Conservation (phyloP, 495 filamentous ascomycete genomes). For the Aspergillus asperescens region DNA sequence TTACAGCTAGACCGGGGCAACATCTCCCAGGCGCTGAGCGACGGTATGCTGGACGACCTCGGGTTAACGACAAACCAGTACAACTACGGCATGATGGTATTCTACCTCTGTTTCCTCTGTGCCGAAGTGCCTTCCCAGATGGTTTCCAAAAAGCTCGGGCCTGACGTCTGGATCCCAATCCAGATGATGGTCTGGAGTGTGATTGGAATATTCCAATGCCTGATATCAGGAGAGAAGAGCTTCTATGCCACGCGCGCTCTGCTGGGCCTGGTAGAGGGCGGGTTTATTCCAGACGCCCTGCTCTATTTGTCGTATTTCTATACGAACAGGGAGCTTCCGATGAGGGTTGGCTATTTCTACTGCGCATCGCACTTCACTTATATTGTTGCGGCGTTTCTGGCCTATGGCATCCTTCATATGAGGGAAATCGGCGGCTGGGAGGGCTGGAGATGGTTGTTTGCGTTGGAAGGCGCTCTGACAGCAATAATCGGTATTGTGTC, state of each 20-base stretch:
- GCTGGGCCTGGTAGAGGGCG: conserved; percentile 60
- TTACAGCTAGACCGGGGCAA: conserved; percentile 72
- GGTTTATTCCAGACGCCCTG: conserved; percentile 38
- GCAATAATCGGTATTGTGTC: conserved; percentile 48
- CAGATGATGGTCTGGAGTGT: conserved; percentile 64
- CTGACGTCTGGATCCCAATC: conserved; percentile 66
- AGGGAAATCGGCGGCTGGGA: conserved; percentile 25
- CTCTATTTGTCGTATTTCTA: conserved; percentile 51
- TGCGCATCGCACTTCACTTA: conserved; percentile 50
- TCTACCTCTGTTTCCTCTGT: conserved; percentile 28
- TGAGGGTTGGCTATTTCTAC: conserved; percentile 61
- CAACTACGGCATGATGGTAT: conserved; percentile 50
- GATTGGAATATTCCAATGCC: conserved; percentile 53
- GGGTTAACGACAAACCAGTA: conserved; percentile 62
- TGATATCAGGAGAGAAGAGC: conserved; percentile 47
- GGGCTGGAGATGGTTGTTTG: conserved; percentile 36
- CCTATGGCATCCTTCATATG: conserved; percentile 46
- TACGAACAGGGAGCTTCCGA: conserved; percentile 55
- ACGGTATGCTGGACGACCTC: conserved; percentile 54
- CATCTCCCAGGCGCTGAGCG: conserved; percentile 56
- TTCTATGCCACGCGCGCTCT: conserved; percentile 55
- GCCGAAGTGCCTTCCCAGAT: conserved; percentile 59
- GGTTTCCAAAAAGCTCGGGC: conserved; percentile 55
- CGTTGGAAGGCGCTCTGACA: conserved; percentile 48
- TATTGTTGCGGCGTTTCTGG: conserved; percentile 42